Conservation (phyloP, 2,329 filamentous ascomycete species). For the Colletotrichum sublineola region DNA sequence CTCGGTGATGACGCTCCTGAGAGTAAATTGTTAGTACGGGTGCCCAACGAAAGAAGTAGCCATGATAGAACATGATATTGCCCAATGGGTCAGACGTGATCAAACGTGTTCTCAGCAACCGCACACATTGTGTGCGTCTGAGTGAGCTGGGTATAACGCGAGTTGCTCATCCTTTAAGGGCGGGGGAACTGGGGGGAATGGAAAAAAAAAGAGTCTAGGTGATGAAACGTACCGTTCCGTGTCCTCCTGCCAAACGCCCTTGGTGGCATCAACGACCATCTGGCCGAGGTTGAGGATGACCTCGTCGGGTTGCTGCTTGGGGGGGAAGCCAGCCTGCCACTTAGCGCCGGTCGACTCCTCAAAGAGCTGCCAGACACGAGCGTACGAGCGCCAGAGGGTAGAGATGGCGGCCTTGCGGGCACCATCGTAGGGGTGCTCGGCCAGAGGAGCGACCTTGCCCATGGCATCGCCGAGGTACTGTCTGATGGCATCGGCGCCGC, state of each 20-base stretch:
- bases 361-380: slow-evolving; percentile 88
- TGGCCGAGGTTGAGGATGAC: slow-evolving; percentile 89
- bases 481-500: slow-evolving; percentile 77
- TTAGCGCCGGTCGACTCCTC: slow-evolving; percentile 84
- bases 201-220: background rate
- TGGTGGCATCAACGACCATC: slow-evolving; percentile 85
- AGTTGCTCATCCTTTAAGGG: slow-evolving; percentile 21
- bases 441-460: slow-evolving; percentile 82
- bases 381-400: slow-evolving; percentile 93
- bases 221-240: slow-evolving; percentile 87
- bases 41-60: slow-evolving; percentile 40
- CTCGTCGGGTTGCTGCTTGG: slow-evolving; percentile 81
- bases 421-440: slow-evolving; percentile 92
- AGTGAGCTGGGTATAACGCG: slow-evolving; percentile 32
- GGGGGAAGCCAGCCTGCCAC: slow-evolving; percentile 89
- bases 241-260: slow-evolving; percentile 90
- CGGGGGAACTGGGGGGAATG: background rate
- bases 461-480: slow-evolving; percentile 92
- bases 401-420: slow-evolving; percentile 92
- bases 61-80: slow-evolving; percentile 1
- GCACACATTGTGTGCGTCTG: slow-evolving; percentile 29
- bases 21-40: slow-evolving; percentile 57
- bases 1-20: slow-evolving; percentile 88
- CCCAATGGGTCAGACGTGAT: slow-evolving; percentile 22
- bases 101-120: slow-evolving; percentile 31